Base-by-base conservation (phyloP, 164 flowering plant species). In the Magnolia changhungtana region DNA sequence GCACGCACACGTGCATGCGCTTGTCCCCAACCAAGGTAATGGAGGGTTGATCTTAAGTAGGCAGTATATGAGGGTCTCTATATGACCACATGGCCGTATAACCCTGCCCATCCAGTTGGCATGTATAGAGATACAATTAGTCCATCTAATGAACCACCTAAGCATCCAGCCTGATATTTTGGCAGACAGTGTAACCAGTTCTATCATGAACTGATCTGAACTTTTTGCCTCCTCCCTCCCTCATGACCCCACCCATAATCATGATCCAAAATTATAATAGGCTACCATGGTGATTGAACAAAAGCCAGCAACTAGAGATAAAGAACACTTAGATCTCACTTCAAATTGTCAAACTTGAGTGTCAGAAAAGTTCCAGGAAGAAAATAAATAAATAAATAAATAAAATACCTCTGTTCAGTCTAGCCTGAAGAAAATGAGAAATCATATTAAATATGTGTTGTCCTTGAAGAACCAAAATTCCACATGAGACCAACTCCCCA, bases 361-460 rank as follows among this genome's bases (percentile, higher is more conserved):
- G 63, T 19, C n/a, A 59, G 19, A 64, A 19, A 64, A 55, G 4
- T 55, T 55, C 61, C 61, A 11, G 4, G 14, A 55, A 55, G 61
- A 16, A 55, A 55, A 16, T 11, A 16, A n/a, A 64, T 8, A 64
- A 3, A 7, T 4, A 67, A 9, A 29, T 4, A 67, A 29, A n/a
- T n/a, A n/a, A 9, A 29, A 24, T 51, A 90, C 96, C 96, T 81
- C 79, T 87, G n/a, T 74, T 85, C 67, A 90, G 23, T 78, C 90
- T 88, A 75, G 98, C 95, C 77, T 86, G 86, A n/a, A 93, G 78
- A 76, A 92, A 93, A 80, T 83, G 93, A n/a, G 84, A 83, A 31
- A 88, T 78, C 96, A 90, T 90, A 81, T 81, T 19, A 74, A 79
- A 86, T 72, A 89, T 90, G 63, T 83, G 85, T 74, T 86, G 87